Base-by-base conservation (phyloP, 495 filamentous ascomycete species). In the Baudoinia panamericana region DNA sequence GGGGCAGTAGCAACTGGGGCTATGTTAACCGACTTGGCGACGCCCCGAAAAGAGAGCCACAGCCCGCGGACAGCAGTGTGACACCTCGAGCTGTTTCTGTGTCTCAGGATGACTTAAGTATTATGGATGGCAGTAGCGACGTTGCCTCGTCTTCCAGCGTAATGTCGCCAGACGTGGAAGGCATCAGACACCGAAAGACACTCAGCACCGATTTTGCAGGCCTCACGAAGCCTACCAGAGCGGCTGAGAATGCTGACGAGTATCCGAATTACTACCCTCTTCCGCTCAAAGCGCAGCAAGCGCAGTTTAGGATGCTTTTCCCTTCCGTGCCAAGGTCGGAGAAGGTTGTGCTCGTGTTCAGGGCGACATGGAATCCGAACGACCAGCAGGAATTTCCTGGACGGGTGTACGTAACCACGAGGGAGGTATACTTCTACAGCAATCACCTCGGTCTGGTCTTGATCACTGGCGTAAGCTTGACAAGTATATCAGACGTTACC, bases 391-490 rank as follows among this genome's bases (percentile, higher is more conserved):
- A 84, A 37, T 80, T 86, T 39, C 81, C 87, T 30, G 92, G 90
- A 0, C 69, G 90, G 39, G 79, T 86, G 16, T 97, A 87, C 57
- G 77, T 94, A 31, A 96, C 92, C 1, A 69, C 75, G 3, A 73
- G 73, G 36, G 77, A 86, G 24, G 73, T 96, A 45, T 95, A 92
- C 54, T 97, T 97, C 57, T 97, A 94, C 63, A 92, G 86, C 38
- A 76, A 96, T 56, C 80, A 94, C 49, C 71, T 92, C 52, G 90
- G 90, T n/a, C 67, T 97, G 20, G 83, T 93, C 0, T 65, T 95
- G 32, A 85, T 84, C 1, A 82, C 84, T 24, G 71, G 70, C 15
- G 70, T 84, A 24, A 72, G 69, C 25, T 66, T 97, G 30, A 68
- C 73, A n/a, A 72, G 63, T 39, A 81, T 96, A 43, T 70, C 71